Evolutionary conservation across 1,284 basidiomycete genomes (phyloP), one percentile per base, ranked within the genome.

Genomic region (Coriolopsis trogii): DNA sequence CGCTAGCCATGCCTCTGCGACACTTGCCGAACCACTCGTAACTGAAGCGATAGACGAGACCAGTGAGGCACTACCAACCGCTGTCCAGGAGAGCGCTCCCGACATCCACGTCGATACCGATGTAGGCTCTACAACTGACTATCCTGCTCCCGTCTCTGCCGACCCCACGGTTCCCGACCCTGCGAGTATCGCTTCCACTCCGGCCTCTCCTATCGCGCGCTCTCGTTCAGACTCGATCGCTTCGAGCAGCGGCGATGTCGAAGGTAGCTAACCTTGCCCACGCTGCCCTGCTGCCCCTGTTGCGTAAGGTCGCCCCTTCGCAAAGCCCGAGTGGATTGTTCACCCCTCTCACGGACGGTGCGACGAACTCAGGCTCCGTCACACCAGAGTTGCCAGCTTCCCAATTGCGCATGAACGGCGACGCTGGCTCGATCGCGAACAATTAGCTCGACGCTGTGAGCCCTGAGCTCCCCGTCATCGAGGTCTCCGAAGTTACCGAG

Each of bases 91-190:
- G n/a, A n/a, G n/a, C n/a, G n/a, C 15, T 26, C 23, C 31, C 13
- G 15, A 7, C 33, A 10, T 42, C 13, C 30, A 28, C 16, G 23
- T 36, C 9, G 16, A 52, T 33, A 31, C 18, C 3, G 45, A 28
- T 16, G 33, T 15, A 31, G 42, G 25, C 12, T 41, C 48, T 7
- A 21, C 45, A 7, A 37, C 45, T 2, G 59, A 61, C 31, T 61
- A 73, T 41, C 72, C 73, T 13, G 72, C 74, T 58, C 76, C 77
- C 18, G 63, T 77, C 23, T 68, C 67, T 4, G 75, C 76, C 9
- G 71, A 77, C 46, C 72, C 73, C 24, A 63, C 61, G 21, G 71
- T 75, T 18, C 70, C 69, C 29, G 77, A 78, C 50, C 74, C 74
- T 12, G 67, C 69, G 6, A 68, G 65, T 40, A 56, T 61, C 20